phyloP scores from a whole-genome alignment of 306 rosid species.

The Rosa lucieae region DNA sequence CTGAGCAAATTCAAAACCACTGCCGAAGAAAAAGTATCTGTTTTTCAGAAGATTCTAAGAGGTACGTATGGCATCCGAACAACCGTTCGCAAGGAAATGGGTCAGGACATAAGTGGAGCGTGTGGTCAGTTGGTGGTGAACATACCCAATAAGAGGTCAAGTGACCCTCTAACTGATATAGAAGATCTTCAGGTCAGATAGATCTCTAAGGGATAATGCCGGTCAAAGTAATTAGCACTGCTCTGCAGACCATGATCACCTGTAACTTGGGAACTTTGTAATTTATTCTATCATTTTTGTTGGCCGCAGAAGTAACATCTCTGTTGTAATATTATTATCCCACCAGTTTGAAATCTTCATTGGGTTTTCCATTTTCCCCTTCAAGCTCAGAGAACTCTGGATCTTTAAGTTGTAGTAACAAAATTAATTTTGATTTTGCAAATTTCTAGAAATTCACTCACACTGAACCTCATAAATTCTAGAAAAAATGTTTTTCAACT shows the following conservation, averaged over 20 bases:
- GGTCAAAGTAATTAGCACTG: background rate
- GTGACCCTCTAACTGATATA: constrained; percentile 62
- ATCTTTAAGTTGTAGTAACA: too few relatives aligned
- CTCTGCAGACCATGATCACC: background rate
- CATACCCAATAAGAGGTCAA: constrained; percentile 51
- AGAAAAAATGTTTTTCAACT: too few relatives aligned
- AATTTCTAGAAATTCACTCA: too few relatives aligned
- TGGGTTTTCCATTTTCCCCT: background rate
- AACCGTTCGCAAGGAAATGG: constrained; percentile 90
- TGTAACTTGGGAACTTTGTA: background rate
- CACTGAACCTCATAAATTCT: too few relatives aligned
- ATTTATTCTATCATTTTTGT: background rate
- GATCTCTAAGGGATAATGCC: background rate
- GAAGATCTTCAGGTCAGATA: constrained; percentile 69
- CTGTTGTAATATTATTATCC: background rate
- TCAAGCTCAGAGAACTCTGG: background rate
- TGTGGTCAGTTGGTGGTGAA: constrained; percentile 91
- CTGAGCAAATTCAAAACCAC: constrained; percentile 77
- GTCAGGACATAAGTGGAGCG: constrained; percentile 97
- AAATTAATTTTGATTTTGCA: too few relatives aligned
- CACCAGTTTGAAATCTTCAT: background rate
- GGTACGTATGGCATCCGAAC: constrained; percentile 81
- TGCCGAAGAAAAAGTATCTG: constrained; percentile 58
- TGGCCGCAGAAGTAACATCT: background rate
- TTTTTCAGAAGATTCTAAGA: constrained; percentile 77